A percentile compares a stretch with the other conserved stretches of the same genome.
phyloP scores from a whole-genome alignment of 2,329 filamentous ascomycete genomes.

The Calonectria hongkongensis region DNA sequence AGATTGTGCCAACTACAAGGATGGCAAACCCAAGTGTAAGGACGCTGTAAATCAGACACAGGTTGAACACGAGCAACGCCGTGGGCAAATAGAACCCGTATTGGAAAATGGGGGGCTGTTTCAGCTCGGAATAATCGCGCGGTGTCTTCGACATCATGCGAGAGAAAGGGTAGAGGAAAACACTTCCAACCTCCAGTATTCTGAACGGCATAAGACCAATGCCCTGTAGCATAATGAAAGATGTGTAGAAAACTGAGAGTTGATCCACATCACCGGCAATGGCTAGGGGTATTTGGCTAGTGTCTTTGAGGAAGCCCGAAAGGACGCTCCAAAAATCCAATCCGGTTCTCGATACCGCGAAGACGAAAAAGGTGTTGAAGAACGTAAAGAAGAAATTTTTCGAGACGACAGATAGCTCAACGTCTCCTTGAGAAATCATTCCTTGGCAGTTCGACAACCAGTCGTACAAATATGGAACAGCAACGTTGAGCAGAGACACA shows the following conservation, averaged over 20 bases:
- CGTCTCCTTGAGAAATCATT: constrained; percentile 94
- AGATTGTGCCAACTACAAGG: constrained; percentile 87
- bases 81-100: constrained; percentile 98
- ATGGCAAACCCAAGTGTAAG: constrained; percentile 87
- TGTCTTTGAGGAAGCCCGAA: constrained; percentile 84
- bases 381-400: constrained; percentile 99
- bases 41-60: constrained; percentile 96
- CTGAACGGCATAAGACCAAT: constrained; percentile 96
- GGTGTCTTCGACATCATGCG: constrained; percentile 89
- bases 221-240: constrained; percentile 94
- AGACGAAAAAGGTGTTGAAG: constrained; percentile 98
- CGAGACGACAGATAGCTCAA: constrained; percentile 94
- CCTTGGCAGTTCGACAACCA: constrained; percentile 94
- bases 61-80: constrained; percentile 93
- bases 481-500: constrained; percentile 90
- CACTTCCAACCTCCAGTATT: constrained; percentile 90
- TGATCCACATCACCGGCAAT: constrained; percentile 85
- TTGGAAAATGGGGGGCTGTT: constrained; percentile 89
- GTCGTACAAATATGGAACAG: constrained; percentile 95
- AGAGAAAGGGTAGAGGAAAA: constrained; percentile 88
- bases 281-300: constrained; percentile 83
- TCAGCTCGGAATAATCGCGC: constrained; percentile 88
- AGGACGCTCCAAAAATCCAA: constrained; percentile 84
- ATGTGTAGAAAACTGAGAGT: constrained; percentile 90
- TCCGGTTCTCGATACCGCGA: constrained; percentile 90